Conservation (phyloP, 106 monocot species). For the Apostasia shenzhenica region DNA sequence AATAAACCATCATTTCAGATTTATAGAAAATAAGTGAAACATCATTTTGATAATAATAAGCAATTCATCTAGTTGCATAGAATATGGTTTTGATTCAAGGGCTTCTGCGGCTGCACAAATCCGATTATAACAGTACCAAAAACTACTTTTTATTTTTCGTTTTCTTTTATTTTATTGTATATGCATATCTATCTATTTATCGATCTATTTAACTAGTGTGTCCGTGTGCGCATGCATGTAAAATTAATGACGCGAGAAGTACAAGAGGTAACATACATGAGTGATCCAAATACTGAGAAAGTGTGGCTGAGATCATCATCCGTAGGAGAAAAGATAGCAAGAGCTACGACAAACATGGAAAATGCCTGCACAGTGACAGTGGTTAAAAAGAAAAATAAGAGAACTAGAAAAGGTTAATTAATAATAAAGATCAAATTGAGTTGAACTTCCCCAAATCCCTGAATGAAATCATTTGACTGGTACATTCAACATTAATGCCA, state of each 20-base stretch:
- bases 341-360: slow-evolving; percentile 76
- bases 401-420: neutral
- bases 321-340: slow-evolving; percentile 48
- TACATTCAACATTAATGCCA: neutral
- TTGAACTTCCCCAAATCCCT: neutral
- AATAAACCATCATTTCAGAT: slow-evolving; percentile 3
- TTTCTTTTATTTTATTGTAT: no score
- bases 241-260: no score
- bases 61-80: no score
- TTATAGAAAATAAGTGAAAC: neutral
- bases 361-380: slow-evolving; percentile 40
- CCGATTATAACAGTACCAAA: no score
- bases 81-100: no score
- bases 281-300: slow-evolving; percentile 62
- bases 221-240: no score
- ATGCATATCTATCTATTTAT: no score
- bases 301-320: slow-evolving; percentile 45
- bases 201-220: no score
- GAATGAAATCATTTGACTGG: neutral
- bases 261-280: slow-evolving; percentile 36
- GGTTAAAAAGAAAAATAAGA: no score
- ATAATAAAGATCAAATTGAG: neutral
- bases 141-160: no score
- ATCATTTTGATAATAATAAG: no score
- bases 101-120: no score